phyloP scores from a whole-genome alignment of 176 grass and related monocot genomes.

The Saccharum spontaneum region DNA sequence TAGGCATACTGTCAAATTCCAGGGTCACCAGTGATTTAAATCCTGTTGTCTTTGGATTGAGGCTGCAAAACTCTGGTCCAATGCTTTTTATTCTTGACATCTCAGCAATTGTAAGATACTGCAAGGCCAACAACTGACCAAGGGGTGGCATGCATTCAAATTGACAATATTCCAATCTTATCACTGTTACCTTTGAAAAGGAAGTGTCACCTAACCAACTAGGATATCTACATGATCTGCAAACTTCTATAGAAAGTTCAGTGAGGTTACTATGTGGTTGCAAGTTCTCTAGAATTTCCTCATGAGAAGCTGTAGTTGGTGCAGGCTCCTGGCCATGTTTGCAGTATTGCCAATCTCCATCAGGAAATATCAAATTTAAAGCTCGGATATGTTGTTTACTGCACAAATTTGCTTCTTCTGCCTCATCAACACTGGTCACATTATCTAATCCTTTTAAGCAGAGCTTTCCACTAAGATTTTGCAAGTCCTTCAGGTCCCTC shows the following conservation, averaged over 20 bases:
- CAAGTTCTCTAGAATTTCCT: neutral
- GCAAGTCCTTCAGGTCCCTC: slow-evolving; percentile 24
- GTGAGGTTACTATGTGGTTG: neutral
- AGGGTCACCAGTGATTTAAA: neutral
- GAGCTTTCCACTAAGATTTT: slow-evolving; percentile 15
- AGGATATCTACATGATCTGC: neutral
- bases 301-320: neutral
- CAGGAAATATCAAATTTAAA: slow-evolving; percentile 5
- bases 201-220: slow-evolving; percentile 24
- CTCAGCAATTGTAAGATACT: neutral
- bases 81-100: slow-evolving; percentile 3
- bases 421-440: neutral
- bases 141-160: slow-evolving; percentile 10
- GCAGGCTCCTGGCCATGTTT: slow-evolving; percentile 2
- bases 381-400: slow-evolving; percentile 15
- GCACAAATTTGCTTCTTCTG: neutral
- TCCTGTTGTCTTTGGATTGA: neutral
- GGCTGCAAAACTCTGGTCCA: slow-evolving; percentile 14
- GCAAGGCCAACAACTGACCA: slow-evolving; percentile 17
- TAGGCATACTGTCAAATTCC: neutral
- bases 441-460: slow-evolving; percentile 19
- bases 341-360: slow-evolving; percentile 14
- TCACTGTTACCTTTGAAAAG: neutral
- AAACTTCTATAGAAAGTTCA: neutral
- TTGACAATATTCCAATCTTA: neutral